phyloP scores from a whole-genome alignment of 441 rosid species.

The Pelargonium myrrhifolium region DNA sequence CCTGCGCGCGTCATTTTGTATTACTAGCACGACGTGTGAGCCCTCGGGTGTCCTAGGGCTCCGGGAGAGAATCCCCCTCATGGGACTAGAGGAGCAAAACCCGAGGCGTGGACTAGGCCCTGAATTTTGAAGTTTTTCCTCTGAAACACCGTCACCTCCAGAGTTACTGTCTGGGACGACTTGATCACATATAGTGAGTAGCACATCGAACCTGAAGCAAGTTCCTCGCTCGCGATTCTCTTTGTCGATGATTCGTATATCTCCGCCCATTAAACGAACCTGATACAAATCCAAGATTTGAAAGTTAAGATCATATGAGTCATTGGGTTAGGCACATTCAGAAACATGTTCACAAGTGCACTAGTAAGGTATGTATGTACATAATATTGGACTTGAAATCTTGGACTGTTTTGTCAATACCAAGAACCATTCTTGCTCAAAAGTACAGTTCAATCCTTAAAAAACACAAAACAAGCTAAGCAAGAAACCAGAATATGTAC shows the following conservation, averaged over 20 bases:
- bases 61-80: neutral
- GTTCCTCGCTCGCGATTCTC: slow-evolving; percentile 50
- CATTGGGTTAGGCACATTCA: too few species aligned
- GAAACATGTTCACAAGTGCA: too few species aligned
- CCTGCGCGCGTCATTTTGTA: slow-evolving; percentile 39
- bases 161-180: slow-evolving; percentile 20
- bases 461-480: too few species aligned
- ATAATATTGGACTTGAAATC: too few species aligned
- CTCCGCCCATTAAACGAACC: slow-evolving; percentile 84
- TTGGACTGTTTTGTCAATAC: too few species aligned
- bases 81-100: slow-evolving; percentile 26
- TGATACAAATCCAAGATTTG: slow-evolving; percentile 13
- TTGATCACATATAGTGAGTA: slow-evolving; percentile 24
- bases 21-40: slow-evolving; percentile 62
- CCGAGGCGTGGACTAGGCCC: slow-evolving; percentile 34
- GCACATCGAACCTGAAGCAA: slow-evolving; percentile 62
- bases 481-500: too few species aligned
- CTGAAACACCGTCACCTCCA: slow-evolving; percentile 18
- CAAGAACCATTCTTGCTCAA: too few species aligned
- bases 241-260: slow-evolving; percentile 53
- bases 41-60: slow-evolving; percentile 21
- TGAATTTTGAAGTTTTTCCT: slow-evolving; percentile 11
- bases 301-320: too few species aligned
- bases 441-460: too few species aligned
- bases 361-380: too few species aligned